Base-by-base conservation (phyloP, 352 stramenopile genomes). In the Aphanomyces cochlioides region DNA sequence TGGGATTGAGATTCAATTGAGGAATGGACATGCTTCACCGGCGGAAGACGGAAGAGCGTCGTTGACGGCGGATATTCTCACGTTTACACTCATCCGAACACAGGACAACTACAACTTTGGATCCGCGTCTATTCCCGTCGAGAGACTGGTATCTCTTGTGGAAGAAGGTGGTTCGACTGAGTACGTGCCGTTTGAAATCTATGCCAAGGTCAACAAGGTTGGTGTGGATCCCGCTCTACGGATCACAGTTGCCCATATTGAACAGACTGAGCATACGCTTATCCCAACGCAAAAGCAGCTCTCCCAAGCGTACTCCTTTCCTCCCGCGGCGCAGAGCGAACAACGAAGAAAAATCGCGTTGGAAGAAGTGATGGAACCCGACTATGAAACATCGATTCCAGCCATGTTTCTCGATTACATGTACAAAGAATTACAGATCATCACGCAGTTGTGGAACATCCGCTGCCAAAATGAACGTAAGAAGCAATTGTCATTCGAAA, bases 391-490 rank as follows among this genome's bases (percentile, higher is more conserved):
- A 45, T 50, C 19, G 0, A 56, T 67, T 28, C 59, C 59, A 17
- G 40, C 40, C 10, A 12, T 67, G 12, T 67, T 67, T 19, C n/a
- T 67, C 2, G 36, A 28, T 21, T 37, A 50, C 43, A 67, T 67
- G 59, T 45, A 67, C 43, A n/a, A 37, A 37, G 59, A 67, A 40
- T 34, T 67, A 7, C 39, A 48, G 15, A 21, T 56, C 21, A 17
- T 38, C 17, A 56, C 59, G 5, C 36, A 67, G 59, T 45, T 67
- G 13, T 67, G 59, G 59, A 48, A 67, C 59, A 50, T 67, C 38
- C 59, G 59, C 21, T 67, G 59, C 41, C 38, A 56, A 8, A 67
- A 67, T 45, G 59, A 67, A 45, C 59, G 59, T n/a, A 67, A 67
- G 59, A n/a, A 37, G 59, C 59, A 67, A 36, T 40, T 67, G 15